Evolutionary conservation across 257 asterid species (phyloP).

Genomic region (Marsdenia floribunda): DNA sequence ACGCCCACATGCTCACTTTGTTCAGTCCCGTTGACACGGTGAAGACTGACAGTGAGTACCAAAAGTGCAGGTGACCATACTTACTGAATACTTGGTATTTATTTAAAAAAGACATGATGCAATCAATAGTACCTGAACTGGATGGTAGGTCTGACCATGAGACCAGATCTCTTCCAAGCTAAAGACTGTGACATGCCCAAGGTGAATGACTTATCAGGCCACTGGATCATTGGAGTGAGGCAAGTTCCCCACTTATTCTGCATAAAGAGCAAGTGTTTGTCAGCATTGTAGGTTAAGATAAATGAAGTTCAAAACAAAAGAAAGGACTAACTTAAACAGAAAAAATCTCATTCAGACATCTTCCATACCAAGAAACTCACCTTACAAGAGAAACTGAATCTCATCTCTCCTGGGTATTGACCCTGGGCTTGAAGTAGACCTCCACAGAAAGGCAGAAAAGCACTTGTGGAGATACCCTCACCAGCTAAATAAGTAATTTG

Average conservation of each 20-base stretch:
- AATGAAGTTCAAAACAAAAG: background rate
- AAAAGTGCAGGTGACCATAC: background rate
- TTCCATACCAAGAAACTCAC: slow-evolving; percentile 31
- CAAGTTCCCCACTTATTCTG: slow-evolving; percentile 94
- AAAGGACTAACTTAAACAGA: slow-evolving; percentile 5
- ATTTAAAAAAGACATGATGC: background rate
- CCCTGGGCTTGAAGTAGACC: slow-evolving; percentile 98
- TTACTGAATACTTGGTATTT: background rate
- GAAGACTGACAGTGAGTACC: background rate
- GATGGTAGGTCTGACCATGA: slow-evolving; percentile 79
- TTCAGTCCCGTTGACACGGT: background rate
- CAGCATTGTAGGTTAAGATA: background rate
- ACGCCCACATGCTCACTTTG: background rate
- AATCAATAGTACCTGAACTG: slow-evolving; percentile 58
- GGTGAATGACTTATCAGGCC: slow-evolving; percentile 90
- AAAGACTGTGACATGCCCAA: slow-evolving; percentile 79
- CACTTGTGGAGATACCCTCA: slow-evolving; percentile 90
- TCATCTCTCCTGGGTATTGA: slow-evolving; percentile 95
- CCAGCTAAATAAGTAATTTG: slow-evolving; percentile 89
- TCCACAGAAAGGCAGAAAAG: slow-evolving; percentile 76
- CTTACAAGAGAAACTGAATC: slow-evolving; percentile 94
- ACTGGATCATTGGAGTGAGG: slow-evolving; percentile 70
- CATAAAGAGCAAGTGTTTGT: slow-evolving; percentile 15
- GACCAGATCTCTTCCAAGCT: slow-evolving; percentile 99
- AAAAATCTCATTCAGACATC: background rate